Evolutionary conservation across 1,284 basidiomycete genomes (phyloP), one percentile per base, ranked within the genome.

Genomic region (Phylloboletellus chloephorus): DNA sequence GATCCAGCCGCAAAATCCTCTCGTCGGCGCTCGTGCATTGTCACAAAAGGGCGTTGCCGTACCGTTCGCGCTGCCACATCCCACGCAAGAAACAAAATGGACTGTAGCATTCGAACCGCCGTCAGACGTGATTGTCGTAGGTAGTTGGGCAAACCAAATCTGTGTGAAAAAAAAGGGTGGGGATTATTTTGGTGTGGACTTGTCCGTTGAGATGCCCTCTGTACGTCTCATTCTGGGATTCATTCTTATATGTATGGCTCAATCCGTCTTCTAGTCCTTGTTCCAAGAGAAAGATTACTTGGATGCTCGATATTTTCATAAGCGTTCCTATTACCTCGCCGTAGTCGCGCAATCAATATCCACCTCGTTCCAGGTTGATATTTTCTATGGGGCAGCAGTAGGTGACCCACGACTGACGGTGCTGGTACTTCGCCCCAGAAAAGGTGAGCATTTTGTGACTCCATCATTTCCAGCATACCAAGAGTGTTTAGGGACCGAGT

Each of bases 261-360:
- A 40, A 47, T 13, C n/a, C 11, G 31, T 31, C 17, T 48, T 47
- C 3, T 54, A 91, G 80, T 58, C 54, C 31, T 66, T 97, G 19
- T 93, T 98, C 56, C 91, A 96, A 66, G 88, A 94, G 52, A 98
- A 98, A 62, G 95, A 98, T 60, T 89, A 93, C 51, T 69, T 93
- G 41, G 88, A 94, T 58, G 79, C 81, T 24, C 79, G 96, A 13
- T 94, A 89, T 64, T 94, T 95, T 59, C 86, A 95, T 62, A 98
- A 98, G 64, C 74, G 89, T 31, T 85, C 89, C 0, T 94, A 87
- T 60, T 99, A 93, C 65, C 75, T 98, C 10, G 85, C 92, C 7
- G 77, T 78, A 3, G 69, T 98, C 37, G 88, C 87, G 3, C 72
- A 78, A 7, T 76, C 78, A 1, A 63, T 97, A 26, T 66, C 65